Conservation (phyloP, 495 filamentous ascomycete species). For the Paragyromitra xinjiangensis region DNA sequence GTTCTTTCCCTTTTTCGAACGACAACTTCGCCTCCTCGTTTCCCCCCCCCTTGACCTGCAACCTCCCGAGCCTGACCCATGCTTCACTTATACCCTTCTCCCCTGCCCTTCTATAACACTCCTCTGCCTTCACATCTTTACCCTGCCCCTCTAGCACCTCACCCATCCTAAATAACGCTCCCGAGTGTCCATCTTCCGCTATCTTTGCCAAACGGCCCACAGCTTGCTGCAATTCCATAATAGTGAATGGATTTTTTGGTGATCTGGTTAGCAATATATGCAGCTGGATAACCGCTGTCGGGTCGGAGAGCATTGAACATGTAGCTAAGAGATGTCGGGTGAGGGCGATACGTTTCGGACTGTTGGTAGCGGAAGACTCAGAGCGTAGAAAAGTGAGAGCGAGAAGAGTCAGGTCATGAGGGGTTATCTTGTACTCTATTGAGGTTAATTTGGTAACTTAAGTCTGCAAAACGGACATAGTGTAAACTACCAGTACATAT, state of each 20-base stretch:
- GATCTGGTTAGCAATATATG: conserved; percentile 65
- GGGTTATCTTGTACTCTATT: conserved; percentile 44
- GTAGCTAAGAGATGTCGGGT: conserved; percentile 40
- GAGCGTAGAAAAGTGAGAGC: conserved; percentile 30
- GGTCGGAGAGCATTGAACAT: conserved; percentile 37
- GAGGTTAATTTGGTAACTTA: neutral
- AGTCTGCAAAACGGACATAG: neutral
- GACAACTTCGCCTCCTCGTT: conserved; percentile 64
- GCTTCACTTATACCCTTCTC: conserved; percentile 65
- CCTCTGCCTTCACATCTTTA: conserved; percentile 73
- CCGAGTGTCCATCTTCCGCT: conserved; percentile 66
- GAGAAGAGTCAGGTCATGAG: conserved; percentile 28
- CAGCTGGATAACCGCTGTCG: conserved; percentile 33
- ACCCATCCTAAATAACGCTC: conserved; percentile 71
- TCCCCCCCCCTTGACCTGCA: conserved; percentile 27
- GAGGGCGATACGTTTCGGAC: conserved; percentile 9
- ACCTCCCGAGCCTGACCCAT: conserved; percentile 39
- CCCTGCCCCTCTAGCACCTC: conserved; percentile 72
- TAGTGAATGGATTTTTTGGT: conserved; percentile 57
- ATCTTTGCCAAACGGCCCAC: conserved; percentile 69
- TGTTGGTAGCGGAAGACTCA: neutral
- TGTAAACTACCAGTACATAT: conserved; percentile 40
- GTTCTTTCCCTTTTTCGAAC: conserved; percentile 61
- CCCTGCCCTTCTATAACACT: conserved; percentile 72
- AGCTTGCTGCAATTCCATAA: conserved; percentile 67